phyloP scores from a whole-genome alignment of 1,284 basidiomycete genomes.

The Naganishia sp. region DNA sequence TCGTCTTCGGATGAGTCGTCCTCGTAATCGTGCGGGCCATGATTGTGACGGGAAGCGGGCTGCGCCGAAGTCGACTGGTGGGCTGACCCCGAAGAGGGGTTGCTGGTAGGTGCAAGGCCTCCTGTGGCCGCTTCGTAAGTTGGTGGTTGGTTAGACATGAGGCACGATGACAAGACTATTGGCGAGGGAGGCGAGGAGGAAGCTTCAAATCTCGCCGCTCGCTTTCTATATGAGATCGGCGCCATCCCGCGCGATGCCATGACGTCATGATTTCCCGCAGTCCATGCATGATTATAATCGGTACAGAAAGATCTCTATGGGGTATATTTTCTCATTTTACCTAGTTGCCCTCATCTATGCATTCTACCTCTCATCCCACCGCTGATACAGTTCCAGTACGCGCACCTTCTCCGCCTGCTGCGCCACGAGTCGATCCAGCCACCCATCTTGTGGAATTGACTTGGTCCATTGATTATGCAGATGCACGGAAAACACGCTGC shows the following conservation, averaged over 20 bases:
- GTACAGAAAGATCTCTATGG: too few relatives aligned
- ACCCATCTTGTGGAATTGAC: conserved; percentile 70
- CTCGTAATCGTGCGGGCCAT: conserved; percentile 10
- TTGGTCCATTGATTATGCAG: conserved; percentile 92
- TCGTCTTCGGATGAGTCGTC: conserved; percentile 28
- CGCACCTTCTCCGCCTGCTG: conserved; percentile 59
- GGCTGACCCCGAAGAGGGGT: conserved; percentile 6
- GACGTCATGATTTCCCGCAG: conserved; percentile 13
- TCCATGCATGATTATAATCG: background rate
- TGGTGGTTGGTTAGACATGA: conserved; percentile 28
- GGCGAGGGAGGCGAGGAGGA: too few relatives aligned
- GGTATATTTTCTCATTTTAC: conserved; percentile 12
- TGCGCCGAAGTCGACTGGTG: background rate
- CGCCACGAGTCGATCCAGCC: conserved; percentile 73
- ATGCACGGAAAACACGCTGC: conserved; percentile 78
- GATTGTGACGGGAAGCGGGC: conserved; percentile 1
- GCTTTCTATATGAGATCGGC: background rate
- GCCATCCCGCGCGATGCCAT: conserved; percentile 3
- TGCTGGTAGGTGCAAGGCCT: conserved; percentile 3
- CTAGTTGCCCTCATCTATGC: background rate
- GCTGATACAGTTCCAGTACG: conserved; percentile 28
- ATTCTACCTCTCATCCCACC: conserved; percentile 15
- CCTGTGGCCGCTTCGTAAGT: conserved; percentile 26
- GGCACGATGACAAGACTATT: background rate
- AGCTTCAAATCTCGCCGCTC: too few relatives aligned